These are phyloP conservation scores for Thielaviopsis ethacetica DNA, from an alignment of 2,329 filamentous ascomycete species.

Conservation along the genomic window DNA sequence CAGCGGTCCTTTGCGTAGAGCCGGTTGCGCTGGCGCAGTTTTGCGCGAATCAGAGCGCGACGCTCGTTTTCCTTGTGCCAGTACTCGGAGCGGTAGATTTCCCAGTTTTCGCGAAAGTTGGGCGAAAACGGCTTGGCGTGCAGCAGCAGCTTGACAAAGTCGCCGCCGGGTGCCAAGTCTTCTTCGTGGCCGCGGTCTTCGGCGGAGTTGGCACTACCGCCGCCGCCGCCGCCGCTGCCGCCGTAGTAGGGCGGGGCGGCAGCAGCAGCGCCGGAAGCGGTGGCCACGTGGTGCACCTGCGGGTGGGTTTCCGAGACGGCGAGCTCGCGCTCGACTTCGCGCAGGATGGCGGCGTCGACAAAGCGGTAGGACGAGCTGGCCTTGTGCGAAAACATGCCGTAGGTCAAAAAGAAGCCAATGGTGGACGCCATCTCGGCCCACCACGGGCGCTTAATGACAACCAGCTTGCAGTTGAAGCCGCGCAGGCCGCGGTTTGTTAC, in stretches of 20 bases:
- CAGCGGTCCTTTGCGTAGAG: conserved; percentile 51
- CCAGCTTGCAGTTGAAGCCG: conserved; percentile 90
- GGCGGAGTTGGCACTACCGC: conserved; percentile 22
- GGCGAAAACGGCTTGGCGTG: conserved; percentile 90
- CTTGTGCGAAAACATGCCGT: conserved; percentile 51
- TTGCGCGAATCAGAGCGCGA: conserved; percentile 52
- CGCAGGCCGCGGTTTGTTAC: conserved; percentile 80
- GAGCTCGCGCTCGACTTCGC: conserved; percentile 43
- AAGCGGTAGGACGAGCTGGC: conserved; percentile 58
- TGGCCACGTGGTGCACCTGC: conserved; percentile 20
- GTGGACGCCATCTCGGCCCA: conserved; percentile 63
- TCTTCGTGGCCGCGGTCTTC: conserved; percentile 63
- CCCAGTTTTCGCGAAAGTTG: conserved; percentile 93
- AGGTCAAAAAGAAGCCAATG: conserved; percentile 61
- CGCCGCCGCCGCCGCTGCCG: too few species aligned
- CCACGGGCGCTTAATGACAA: conserved; percentile 70
- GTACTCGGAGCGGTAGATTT: conserved; percentile 82
- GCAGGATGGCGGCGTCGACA: conserved; percentile 48
- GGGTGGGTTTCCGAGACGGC: conserved; percentile 28
- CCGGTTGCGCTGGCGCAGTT: conserved; percentile 51
- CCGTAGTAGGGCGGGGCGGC: neutral
- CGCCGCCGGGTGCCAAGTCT: conserved; percentile 75
- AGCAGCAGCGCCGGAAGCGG: too few species aligned
- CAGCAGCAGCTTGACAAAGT: conserved; percentile 79
- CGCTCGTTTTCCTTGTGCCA: conserved; percentile 96